Evolutionary conservation across 306 rosid genomes (phyloP), one percentile per base, ranked within the genome.

Genomic region (Inga oerstediana): DNA sequence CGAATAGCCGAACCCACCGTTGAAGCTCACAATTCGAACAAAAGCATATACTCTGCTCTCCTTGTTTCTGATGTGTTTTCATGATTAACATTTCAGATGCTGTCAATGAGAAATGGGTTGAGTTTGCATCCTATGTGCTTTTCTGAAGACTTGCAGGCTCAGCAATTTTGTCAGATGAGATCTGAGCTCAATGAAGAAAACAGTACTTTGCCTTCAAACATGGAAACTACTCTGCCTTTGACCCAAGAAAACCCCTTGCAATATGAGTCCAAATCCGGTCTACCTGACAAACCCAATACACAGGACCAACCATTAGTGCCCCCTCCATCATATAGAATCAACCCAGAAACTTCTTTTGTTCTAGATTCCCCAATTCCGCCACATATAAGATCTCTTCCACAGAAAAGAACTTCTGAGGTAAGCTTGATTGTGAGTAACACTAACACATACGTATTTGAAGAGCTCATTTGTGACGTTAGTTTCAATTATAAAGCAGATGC

Each of bases 81-180:
- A 4, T 82, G 82, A 78, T 59, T 72, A 59, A 19, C 27, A 82
- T 86, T 88, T 84, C 93, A 96, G 99, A 96, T 96, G 97, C 83
- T 96, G 72, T 84, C 97, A 10, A 92, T 96, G 94, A 93, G 97
- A 86, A 90, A 93, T 54, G 97, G 97, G 61, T 86, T 91, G 87
- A 91, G 89, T 88, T 78, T 93, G 93, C 94, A 90, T 85, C 91
- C 98, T 0, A 82, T 92, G 91, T 89, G 93, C 89, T 87, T 87
- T 49, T 88, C 94, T 19, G 99, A 87, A 74, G 90, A 67, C 13
- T 37, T 90, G 81, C 92, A 83, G 75, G 80, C 92, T 74, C 93
- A 86, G 75, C 92, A 88, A 52, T 83, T 89, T 79, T 76, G 95
- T 54, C 91, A 80, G 78, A 80, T 82, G 82, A 77, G 92, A 82